Base-by-base conservation (phyloP, 2,329 filamentous ascomycete genomes). In the Ceratocystis eucalypticola region DNA sequence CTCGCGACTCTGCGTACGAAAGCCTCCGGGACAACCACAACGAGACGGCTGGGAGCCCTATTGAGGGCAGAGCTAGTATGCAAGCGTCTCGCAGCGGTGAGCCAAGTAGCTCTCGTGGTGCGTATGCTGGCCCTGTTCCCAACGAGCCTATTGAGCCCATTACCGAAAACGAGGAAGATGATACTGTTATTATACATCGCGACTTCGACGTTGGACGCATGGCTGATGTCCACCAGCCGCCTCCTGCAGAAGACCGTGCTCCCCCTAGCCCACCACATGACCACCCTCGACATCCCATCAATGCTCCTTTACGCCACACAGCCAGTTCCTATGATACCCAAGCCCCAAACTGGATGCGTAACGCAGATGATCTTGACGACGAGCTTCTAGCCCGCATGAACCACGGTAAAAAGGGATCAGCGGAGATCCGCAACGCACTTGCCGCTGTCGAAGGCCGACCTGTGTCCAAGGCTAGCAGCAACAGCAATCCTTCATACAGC, bases 341-440 rank as follows among this genome's bases (percentile, higher is more conserved):
- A 12, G 7, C 25, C 25, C 17, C 20, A 28, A 50, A 81, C 68
- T 85, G 82, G 82, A 81, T 83, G 15, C 25, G 53, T 17, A 30
- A 57, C 22, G 6, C 28, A 59, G 78, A 78, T 0, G 81, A 83
- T 45, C 76, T 84, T 1, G 81, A 84, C 68, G 81, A 84, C 68
- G 77, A 79, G 1, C 74, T 84, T 7, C 75, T 84, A 20, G 75
- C 78, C 1, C 77, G 77, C 61, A 77, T 79, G 72, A 75, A 75
- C 57, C 73, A 73, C 22, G 57, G 64, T 6, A 68, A 67, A 20
- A 22, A 53, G 17, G 66, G 66, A 48, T 68, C 63, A 4, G 64
- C 57, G 22, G 66, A 68, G 59, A 68, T 68, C n/a, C 66, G 66
- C 25, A 68, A 68, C 48, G 66, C 66, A 30, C 64, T 68, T n/a